Conservation (phyloP, 2,329 filamentous ascomycete genomes). For the Phaeosphaeria sp. region DNA sequence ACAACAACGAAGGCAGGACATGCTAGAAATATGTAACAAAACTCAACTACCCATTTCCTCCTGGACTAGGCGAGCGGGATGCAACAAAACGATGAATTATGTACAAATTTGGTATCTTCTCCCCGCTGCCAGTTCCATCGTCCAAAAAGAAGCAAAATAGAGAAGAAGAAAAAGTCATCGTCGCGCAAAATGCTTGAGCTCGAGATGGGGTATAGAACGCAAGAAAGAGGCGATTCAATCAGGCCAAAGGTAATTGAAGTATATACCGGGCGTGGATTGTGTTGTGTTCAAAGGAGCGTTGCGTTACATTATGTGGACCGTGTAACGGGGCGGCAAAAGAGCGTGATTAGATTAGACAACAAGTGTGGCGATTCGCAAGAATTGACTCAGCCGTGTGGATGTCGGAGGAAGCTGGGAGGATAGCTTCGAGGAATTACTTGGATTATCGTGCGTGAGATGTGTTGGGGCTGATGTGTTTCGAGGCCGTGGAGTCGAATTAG, state of each 20-base stretch:
- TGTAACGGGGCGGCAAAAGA: slow-evolving; percentile 18
- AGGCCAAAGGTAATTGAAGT: slow-evolving; percentile 8
- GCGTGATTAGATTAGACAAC: slow-evolving; percentile 29
- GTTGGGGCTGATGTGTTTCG: background rate
- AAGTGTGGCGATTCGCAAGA: slow-evolving; percentile 4
- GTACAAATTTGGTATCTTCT: slow-evolving; percentile 4
- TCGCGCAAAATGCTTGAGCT: background rate
- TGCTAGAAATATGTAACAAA: slow-evolving; percentile 25
- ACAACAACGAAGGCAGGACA: slow-evolving; percentile 10
- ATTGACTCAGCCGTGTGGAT: slow-evolving; percentile 11
- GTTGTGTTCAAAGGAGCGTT: slow-evolving; percentile 12
- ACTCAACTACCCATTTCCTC: slow-evolving; percentile 11
- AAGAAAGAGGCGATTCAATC: slow-evolving; percentile 11
- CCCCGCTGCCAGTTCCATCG: background rate
- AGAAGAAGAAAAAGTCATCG: slow-evolving; percentile 3
- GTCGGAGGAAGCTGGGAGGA: slow-evolving; percentile 3
- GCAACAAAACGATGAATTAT: background rate
- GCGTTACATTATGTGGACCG: slow-evolving; percentile 1
- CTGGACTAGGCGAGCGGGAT: background rate
- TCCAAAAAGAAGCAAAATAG: background rate
- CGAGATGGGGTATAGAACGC: slow-evolving; percentile 34
- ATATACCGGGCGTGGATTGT: slow-evolving; percentile 12
- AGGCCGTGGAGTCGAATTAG: slow-evolving; percentile 5
- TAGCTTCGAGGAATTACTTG: slow-evolving; percentile 2
- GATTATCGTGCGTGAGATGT: slow-evolving; percentile 1